These are phyloP conservation scores for Kewa caespitosa DNA, from an alignment of 179 eudicot genomes.

Conservation along the genomic window DNA sequence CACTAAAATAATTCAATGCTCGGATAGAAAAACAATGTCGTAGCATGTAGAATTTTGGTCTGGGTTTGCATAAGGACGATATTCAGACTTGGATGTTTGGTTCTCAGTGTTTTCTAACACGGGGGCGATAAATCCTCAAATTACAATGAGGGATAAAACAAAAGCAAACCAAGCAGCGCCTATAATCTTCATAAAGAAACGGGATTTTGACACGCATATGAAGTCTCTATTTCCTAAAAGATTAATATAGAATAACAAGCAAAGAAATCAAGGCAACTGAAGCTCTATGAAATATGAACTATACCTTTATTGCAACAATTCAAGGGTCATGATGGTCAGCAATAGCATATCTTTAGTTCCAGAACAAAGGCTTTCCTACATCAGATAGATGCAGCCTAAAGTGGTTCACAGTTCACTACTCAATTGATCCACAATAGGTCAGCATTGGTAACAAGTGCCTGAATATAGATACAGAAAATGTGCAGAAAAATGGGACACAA, in stretches of 20 bases:
- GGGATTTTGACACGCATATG: background rate
- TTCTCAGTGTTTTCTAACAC: too few species aligned
- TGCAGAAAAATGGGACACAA: constrained; percentile 21
- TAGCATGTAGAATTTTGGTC: background rate
- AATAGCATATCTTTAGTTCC: background rate
- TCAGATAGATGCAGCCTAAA: constrained; percentile 15
- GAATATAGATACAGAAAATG: constrained; percentile 17
- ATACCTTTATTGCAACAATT: background rate
- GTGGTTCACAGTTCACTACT: constrained; percentile 22
- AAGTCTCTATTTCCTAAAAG: background rate
- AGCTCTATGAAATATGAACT: constrained; percentile 4
- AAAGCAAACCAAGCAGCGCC: background rate
- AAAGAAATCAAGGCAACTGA: background rate
- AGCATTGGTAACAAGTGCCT: constrained; percentile 17
- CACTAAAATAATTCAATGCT: background rate
- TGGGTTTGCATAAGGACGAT: too few species aligned
- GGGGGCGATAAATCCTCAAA: background rate
- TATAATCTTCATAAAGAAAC: background rate
- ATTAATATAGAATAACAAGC: background rate
- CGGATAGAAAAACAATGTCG: background rate
- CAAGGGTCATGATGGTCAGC: background rate
- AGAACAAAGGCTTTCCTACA: constrained; percentile 21
- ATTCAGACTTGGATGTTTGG: too few species aligned
- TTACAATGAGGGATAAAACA: background rate
- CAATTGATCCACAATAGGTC: constrained; percentile 14